Conservation (phyloP, 495 filamentous ascomycete species). For the Podospora conica region DNA sequence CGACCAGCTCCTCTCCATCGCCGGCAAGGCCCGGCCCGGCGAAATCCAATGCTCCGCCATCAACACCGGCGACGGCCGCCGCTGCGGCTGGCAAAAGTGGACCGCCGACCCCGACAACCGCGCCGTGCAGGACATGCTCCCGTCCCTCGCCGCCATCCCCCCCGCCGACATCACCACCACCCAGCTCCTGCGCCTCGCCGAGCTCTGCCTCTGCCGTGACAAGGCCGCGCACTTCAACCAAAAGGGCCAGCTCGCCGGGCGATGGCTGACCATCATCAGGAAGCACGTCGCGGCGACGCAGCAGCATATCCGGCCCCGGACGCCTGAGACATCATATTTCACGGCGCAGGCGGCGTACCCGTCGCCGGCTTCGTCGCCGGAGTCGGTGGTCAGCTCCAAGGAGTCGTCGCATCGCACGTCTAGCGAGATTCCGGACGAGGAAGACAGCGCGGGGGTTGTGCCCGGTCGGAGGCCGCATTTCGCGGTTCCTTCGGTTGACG, state of each 20-base stretch:
- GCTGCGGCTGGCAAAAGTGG: background rate
- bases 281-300: background rate
- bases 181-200: background rate
- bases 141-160: background rate
- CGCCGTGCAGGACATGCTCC: background rate
- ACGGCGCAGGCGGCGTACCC: background rate
- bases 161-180: background rate
- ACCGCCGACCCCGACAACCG: background rate
- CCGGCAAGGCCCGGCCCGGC: background rate
- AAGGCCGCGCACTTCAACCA: background rate
- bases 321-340: background rate
- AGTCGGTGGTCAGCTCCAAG: background rate
- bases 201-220: background rate
- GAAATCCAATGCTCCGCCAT: background rate
- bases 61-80: background rate
- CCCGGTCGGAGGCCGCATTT: background rate
- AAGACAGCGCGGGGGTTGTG: background rate
- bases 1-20: background rate
- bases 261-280: background rate
- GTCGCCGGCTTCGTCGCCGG: background rate
- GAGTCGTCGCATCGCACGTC: background rate
- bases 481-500: too few species aligned
- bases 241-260: background rate
- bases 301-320: background rate
- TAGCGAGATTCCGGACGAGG: background rate